These are phyloP conservation scores for Podila minutissima DNA, from an alignment of 192 early-diverging fungal species.

Conservation along the genomic window DNA sequence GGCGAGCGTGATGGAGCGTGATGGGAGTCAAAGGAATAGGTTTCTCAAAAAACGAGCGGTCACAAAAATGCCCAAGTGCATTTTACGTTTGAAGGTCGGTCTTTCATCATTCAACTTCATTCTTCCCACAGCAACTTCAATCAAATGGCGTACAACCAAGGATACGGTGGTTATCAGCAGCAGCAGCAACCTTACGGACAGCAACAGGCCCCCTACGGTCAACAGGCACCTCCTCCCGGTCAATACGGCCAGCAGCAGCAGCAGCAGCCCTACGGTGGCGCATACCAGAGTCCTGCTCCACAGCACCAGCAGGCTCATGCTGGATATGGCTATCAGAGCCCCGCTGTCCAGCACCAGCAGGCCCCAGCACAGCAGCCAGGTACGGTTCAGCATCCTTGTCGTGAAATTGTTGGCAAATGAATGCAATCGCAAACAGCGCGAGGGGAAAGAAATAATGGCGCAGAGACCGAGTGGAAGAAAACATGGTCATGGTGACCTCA, in stretches of 20 bases:
- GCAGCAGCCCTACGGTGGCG: not conserved
- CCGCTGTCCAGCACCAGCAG: conserved; percentile 9
- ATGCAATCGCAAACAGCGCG: too few species aligned
- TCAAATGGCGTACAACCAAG: conserved; percentile 47
- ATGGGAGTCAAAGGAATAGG: not conserved
- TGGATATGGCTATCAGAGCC: conserved; percentile 23
- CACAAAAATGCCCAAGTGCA: not conserved
- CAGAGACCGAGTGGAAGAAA: too few species aligned
- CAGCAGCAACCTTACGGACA: conserved; percentile 20
- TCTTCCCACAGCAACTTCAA: not conserved
- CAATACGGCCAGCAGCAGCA: conserved; percentile 5
- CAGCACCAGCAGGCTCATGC: conserved; percentile 18
- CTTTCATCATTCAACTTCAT: not conserved
- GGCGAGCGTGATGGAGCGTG: too few species aligned
- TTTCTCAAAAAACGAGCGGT: not conserved
- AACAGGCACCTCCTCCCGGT: conserved; percentile 1
- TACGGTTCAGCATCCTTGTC: not conserved
- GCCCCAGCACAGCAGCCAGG: not conserved
- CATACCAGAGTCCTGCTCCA: conserved; percentile 7
- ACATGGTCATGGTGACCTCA: too few species aligned
- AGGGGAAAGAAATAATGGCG: too few species aligned
- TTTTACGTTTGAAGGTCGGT: too few species aligned
- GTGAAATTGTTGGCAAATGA: too few species aligned
- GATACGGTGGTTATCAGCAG: conserved; percentile 31
- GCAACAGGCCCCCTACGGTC: conserved; percentile 13